Conservation (phyloP, 2,329 filamentous ascomycete genomes). For the Pleomassaria siparia region DNA sequence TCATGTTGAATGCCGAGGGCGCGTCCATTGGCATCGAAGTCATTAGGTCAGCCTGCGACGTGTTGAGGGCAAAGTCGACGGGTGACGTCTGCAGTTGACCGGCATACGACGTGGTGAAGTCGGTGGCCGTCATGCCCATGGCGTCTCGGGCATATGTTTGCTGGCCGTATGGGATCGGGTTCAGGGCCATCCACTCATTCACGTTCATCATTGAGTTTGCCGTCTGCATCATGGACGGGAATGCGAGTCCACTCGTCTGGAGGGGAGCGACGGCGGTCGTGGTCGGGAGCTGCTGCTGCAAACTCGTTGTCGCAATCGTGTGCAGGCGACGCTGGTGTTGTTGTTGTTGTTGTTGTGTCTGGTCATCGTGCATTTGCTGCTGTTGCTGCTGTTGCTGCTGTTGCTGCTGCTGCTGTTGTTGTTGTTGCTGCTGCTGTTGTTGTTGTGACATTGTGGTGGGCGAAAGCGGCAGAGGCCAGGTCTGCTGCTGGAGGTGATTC, state of each 20-base stretch:
- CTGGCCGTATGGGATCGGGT: constrained; percentile 33
- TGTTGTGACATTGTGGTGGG: constrained; percentile 36
- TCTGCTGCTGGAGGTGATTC: constrained; percentile 25
- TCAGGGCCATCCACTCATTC: constrained; percentile 49
- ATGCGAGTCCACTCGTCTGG: constrained; percentile 34
- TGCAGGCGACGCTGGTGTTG: constrained; percentile 31
- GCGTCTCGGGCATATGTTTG: constrained; percentile 32
- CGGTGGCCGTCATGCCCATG: constrained; percentile 37
- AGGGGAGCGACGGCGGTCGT: constrained; percentile 37
- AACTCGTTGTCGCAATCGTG: constrained; percentile 27
- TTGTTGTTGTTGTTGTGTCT: constrained; percentile 15
- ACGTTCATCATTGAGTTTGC: constrained; percentile 41
- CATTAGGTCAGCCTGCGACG: constrained; percentile 40
- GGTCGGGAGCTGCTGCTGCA: constrained; percentile 21
- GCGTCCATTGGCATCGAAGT: constrained; percentile 46
- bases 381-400: constrained; percentile 33
- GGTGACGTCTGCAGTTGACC: constrained; percentile 49
- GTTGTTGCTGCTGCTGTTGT: constrained; percentile 21
- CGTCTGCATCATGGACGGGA: constrained; percentile 36
- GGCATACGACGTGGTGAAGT: constrained; percentile 44
- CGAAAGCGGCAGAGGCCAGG: constrained; percentile 43
- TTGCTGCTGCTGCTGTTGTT: constrained; percentile 20
- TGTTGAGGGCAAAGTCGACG: constrained; percentile 49
- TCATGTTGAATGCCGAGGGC: constrained; percentile 44
- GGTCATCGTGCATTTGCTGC: constrained; percentile 26